A percentile compares a stretch with the other conserved stretches of the same genome.
Conservation (phyloP, 2,329 filamentous ascomycete species). For the Botrytis medusae region DNA sequence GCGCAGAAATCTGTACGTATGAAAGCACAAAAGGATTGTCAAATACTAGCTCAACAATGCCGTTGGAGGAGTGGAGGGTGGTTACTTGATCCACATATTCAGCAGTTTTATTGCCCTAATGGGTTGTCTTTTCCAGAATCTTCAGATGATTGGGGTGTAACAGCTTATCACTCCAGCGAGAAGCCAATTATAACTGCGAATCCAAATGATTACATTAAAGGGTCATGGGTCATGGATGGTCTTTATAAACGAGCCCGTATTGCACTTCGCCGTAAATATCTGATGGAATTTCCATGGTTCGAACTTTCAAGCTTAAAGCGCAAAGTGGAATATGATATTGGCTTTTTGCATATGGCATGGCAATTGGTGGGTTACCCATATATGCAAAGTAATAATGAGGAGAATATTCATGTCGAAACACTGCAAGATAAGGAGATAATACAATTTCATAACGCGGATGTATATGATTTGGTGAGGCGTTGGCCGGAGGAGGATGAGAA, state of each 20-base stretch:
- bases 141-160: background rate
- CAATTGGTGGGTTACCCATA: background rate
- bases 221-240: background rate
- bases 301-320: slow-evolving; percentile 5
- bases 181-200: background rate
- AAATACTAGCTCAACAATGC: slow-evolving; percentile 11
- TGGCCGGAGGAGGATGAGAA: background rate
- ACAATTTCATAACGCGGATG: background rate
- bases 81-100: slow-evolving; percentile 16
- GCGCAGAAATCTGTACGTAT: background rate
- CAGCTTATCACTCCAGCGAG: background rate
- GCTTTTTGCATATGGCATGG: slow-evolving; percentile 5
- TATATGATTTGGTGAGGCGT: slow-evolving; percentile 3
- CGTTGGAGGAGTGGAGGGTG: slow-evolving; percentile 16
- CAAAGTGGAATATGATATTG: slow-evolving; percentile 17
- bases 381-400: background rate
- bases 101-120: background rate
- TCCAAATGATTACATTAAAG: background rate
- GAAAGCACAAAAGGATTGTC: slow-evolving; percentile 10
- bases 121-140: background rate
- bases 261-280: slow-evolving; percentile 6
- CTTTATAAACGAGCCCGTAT: slow-evolving; percentile 1
- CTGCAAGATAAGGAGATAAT: slow-evolving; percentile 12
- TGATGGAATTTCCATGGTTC: slow-evolving; percentile 17
- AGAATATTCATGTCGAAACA: background rate